A percentile compares a stretch with the other conserved stretches of the same genome.
phyloP scores from a whole-genome alignment of 1,284 basidiomycete genomes.

The Irpex rosettiformis region DNA sequence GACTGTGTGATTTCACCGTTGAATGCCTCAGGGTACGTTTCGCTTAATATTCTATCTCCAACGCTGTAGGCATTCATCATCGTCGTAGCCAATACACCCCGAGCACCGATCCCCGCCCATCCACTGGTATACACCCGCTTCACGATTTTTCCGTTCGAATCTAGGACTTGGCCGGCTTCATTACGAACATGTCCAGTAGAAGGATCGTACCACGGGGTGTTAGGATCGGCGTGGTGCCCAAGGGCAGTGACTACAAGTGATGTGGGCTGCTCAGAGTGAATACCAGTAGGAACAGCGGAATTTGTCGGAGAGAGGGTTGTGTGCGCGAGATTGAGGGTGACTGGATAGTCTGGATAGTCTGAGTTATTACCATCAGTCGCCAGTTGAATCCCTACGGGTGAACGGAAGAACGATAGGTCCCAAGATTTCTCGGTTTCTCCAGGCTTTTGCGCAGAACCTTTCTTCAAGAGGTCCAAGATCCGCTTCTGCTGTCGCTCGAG shows the following conservation, averaged over 20 bases:
- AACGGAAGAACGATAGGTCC: conserved; percentile 80
- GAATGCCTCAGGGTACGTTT: conserved; percentile 34
- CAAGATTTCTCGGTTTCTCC: conserved; percentile 59
- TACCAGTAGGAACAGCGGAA: conserved; percentile 60
- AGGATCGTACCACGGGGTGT: conserved; percentile 49
- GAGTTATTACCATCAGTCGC: conserved; percentile 20
- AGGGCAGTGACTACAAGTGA: conserved; percentile 87
- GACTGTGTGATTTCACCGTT: conserved; percentile 6
- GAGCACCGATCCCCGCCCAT: conserved; percentile 91
- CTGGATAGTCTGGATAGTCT: conserved; percentile 27
- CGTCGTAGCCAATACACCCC: conserved; percentile 90
- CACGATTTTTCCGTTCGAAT: conserved; percentile 36
- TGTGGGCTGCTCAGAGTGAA: conserved; percentile 51
- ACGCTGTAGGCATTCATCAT: conserved; percentile 91
- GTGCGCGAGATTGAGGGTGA: conserved; percentile 49
- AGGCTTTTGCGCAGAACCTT: conserved; percentile 55
- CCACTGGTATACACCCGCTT: conserved; percentile 87
- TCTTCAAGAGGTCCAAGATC: conserved; percentile 61
- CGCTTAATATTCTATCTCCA: conserved; percentile 66
- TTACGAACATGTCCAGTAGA: conserved; percentile 50
- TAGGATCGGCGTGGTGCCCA: conserved; percentile 78
- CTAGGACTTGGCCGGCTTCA: conserved; percentile 46
- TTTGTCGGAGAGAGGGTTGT: conserved; percentile 53
- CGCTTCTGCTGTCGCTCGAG: conserved; percentile 67
- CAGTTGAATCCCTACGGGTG: conserved; percentile 50